Conservation (phyloP, 768 basidiomycete genomes). For the Pleurotus djamor region DNA sequence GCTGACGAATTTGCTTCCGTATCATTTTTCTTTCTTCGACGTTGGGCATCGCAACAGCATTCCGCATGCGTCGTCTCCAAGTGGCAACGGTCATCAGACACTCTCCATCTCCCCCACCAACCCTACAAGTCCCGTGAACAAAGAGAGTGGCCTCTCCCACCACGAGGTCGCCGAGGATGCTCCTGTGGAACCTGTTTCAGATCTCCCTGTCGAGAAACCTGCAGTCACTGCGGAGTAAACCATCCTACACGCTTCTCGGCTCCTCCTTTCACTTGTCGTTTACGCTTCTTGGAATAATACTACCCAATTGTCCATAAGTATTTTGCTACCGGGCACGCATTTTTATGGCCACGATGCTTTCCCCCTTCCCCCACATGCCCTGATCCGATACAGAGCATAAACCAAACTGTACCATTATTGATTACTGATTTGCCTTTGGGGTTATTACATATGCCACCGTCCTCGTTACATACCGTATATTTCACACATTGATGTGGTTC, state of each 20-base stretch:
- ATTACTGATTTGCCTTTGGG: neutral
- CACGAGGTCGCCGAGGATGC: slow-evolving; percentile 30
- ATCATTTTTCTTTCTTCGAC: neutral
- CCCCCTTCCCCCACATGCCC: too few species aligned
- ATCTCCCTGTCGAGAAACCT: slow-evolving; percentile 1
- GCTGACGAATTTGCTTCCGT: neutral
- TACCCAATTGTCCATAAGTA: neutral
- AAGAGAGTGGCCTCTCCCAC: slow-evolving; percentile 55
- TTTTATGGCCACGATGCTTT: neutral
- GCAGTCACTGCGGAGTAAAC: slow-evolving; percentile 10
- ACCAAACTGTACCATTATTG: neutral
- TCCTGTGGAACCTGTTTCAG: slow-evolving; percentile 6
- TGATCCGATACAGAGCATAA: neutral
- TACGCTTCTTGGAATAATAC: neutral
- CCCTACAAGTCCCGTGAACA: slow-evolving; percentile 58
- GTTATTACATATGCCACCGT: neutral
- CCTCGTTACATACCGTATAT: neutral
- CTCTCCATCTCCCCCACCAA: slow-evolving; percentile 78
- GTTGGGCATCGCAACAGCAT: slow-evolving; percentile 53
- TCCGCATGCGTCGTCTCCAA: slow-evolving; percentile 83
- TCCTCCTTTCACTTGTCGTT: neutral
- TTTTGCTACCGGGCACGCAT: neutral
- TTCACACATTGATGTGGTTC: neutral
- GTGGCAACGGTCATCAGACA: slow-evolving; percentile 48
- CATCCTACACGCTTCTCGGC: neutral